Base-by-base conservation (phyloP, 768 basidiomycete species). In the Trametes meyenii region DNA sequence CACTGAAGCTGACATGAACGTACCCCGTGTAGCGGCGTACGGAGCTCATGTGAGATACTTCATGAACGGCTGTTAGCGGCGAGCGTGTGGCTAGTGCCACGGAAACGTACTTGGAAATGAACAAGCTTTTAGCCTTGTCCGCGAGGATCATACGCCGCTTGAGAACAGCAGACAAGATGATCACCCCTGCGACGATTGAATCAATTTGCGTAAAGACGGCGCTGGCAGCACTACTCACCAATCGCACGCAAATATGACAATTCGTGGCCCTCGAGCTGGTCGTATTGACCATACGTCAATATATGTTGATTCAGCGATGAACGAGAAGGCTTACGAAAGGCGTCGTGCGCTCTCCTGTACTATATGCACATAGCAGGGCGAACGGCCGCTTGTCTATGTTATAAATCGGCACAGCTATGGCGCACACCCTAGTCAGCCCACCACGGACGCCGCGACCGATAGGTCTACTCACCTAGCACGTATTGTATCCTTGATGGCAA, bases 371-470 rank as follows among this genome's bases (percentile, higher is more conserved):
- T 19, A 98, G 79, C 68, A 97, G 73, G 7, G 93, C 93, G 67
- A 97, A 96, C 12, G 94, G 93, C 52, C 89, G 84, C 75, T 94
- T 92, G 76, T 96, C 93, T 54, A 96, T 86, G 66, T 96, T 95
- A 73, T 92, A 96, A 51, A 96, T 89, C 6, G 95, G 95, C 6
- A 96, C 95, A 58, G 87, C 92, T 93, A 63, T 40, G 35, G 14
- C 39, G 55, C 53, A 35, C 50, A 33, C 17, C 29, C 44, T 12
- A 3, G n/a, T 60, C 60, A 56, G 36, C 33, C 7, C 52, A 11
- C 29, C 23, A n/a, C 19, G 35, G n/a, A 29, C 44, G 17, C 14
- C 8, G 0, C 29, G 61, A 53, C 43, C 51, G 21, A 39, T 13
- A 44, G 49, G 26, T 33, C 21, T 10, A 78, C 90, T 74, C 70